A percentile compares a stretch with the other conserved stretches of the same genome.
phyloP scores from a whole-genome alignment of 441 rosid genomes.

The Corymbia calophylla region DNA sequence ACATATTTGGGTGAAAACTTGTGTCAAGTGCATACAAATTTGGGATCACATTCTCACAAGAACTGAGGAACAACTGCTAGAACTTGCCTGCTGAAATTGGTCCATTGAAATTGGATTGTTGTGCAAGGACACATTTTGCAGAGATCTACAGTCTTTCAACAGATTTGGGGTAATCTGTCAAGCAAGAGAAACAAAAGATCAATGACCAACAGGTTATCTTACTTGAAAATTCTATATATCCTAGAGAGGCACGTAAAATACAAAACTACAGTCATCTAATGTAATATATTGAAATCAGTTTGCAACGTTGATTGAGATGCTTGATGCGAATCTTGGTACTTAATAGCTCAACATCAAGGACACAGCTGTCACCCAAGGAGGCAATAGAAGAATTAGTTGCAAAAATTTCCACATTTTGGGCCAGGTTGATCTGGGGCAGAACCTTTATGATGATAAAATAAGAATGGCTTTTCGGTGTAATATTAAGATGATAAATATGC shows the following conservation, averaged over 20 bases:
- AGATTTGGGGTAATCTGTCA: slow-evolving; percentile 64
- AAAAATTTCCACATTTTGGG: background rate
- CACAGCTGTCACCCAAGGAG: background rate
- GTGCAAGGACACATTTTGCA: slow-evolving; percentile 82
- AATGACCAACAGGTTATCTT: background rate
- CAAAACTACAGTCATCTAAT: background rate
- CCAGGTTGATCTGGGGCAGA: background rate
- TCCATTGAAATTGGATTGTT: slow-evolving; percentile 87
- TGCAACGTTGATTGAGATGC: background rate
- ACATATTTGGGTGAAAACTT: background rate
- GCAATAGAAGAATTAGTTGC: background rate
- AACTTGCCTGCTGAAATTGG: slow-evolving; percentile 81
- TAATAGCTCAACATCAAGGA: background rate
- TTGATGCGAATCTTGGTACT: background rate
- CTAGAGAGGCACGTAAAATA: background rate
- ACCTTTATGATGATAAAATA: background rate
- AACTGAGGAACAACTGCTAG: background rate
- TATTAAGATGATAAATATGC: background rate
- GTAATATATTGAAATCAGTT: background rate
- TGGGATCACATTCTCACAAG: background rate
- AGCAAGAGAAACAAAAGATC: slow-evolving; percentile 1
- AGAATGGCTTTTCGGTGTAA: background rate
- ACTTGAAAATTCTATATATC: background rate
- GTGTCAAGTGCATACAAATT: background rate
- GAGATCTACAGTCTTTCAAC: slow-evolving; percentile 82